These are phyloP conservation scores for Thinopyrum elongatum DNA, from an alignment of 176 grass and related monocot genomes.

Conservation along the genomic window DNA sequence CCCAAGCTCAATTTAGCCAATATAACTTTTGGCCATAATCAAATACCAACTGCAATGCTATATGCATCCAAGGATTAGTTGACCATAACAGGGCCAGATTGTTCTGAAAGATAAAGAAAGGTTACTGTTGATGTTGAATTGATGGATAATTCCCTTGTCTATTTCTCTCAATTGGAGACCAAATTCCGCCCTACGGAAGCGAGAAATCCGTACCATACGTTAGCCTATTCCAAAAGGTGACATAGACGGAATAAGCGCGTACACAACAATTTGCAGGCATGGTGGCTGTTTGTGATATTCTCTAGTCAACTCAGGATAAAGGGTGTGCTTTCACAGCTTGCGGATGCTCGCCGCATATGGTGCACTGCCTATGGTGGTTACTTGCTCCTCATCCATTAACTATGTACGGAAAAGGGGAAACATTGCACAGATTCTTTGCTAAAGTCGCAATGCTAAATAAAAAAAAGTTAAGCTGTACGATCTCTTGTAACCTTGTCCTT, in stretches of 20 bases:
- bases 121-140: neutral
- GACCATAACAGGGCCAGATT: neutral
- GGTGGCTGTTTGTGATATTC: conserved; percentile 21
- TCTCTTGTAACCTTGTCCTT: conserved; percentile 17
- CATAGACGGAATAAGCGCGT: neutral
- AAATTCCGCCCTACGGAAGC: neutral
- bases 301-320: conserved; percentile 49
- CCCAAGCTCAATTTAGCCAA: conserved; percentile 6
- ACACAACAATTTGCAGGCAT: neutral
- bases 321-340: conserved; percentile 21
- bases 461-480: neutral
- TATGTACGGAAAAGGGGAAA: conserved; percentile 22
- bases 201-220: neutral
- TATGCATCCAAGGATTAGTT: neutral
- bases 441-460: conserved; percentile 26
- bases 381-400: conserved; percentile 25
- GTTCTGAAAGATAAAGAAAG: neutral
- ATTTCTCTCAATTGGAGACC: neutral
- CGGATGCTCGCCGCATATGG: conserved; percentile 47
- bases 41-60: neutral
- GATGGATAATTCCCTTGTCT: neutral
- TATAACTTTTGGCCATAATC: neutral
- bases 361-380: conserved; percentile 27
- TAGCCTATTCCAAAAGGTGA: conserved; percentile 27
- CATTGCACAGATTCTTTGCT: conserved; percentile 19